Conservation (phyloP, 2,329 filamentous ascomycete genomes). For the Phoma sp. region DNA sequence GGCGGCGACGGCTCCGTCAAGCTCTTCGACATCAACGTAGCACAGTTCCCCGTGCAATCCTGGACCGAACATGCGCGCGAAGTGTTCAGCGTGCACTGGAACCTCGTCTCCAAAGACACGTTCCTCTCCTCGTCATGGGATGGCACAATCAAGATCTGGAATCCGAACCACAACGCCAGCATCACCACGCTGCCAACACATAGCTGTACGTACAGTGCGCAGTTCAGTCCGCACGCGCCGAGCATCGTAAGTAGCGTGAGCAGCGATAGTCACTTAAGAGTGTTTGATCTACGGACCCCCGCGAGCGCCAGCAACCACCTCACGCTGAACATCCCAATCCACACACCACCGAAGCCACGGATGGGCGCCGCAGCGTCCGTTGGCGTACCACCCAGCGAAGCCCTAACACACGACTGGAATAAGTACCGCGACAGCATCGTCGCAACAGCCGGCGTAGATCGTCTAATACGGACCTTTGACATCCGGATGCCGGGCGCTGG, state of each 20-base stretch:
- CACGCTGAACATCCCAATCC: constrained; percentile 80
- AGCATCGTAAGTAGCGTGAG: constrained; percentile 85
- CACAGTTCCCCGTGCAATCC: constrained; percentile 85
- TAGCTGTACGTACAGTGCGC: constrained; percentile 91
- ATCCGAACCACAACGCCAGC: constrained; percentile 75
- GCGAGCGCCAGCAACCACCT: constrained; percentile 87
- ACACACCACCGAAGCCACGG: constrained; percentile 67
- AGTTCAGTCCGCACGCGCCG: constrained; percentile 87
- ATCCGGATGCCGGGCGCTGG: constrained; percentile 77
- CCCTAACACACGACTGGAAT: constrained; percentile 98
- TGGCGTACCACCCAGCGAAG: constrained; percentile 72
- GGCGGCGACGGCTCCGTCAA: constrained; percentile 95
- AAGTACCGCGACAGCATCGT: constrained; percentile 89
- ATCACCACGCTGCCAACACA: constrained; percentile 88
- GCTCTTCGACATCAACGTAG: constrained; percentile 83
- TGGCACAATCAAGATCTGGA: constrained; percentile 95
- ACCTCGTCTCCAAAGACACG: constrained; percentile 84
- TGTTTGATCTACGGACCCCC: constrained; percentile 91
- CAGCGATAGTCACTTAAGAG: constrained; percentile 84
- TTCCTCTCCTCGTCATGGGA: constrained; percentile 96
- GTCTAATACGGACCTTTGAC: constrained; percentile 87
- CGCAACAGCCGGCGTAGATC: constrained; percentile 88
- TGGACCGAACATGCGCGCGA: constrained; percentile 95
- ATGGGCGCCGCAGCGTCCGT: constrained; percentile 50
- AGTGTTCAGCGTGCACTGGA: constrained; percentile 93